Base-by-base conservation (phyloP, 495 filamentous ascomycete genomes). In the Hypoxylon lenormandii region DNA sequence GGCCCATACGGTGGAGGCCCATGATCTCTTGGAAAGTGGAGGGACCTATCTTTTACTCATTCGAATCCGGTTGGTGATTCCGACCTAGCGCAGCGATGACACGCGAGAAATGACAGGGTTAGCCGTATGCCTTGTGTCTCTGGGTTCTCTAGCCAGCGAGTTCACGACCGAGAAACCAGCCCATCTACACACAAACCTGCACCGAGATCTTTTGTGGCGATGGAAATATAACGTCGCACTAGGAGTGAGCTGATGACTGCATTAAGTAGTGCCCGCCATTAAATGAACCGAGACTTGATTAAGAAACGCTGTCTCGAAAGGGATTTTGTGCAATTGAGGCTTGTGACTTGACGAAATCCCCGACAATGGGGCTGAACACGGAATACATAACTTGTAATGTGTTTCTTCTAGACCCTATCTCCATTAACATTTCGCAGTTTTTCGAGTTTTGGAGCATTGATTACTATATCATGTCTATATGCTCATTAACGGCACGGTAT, bases 21-120 rank as follows among this genome's bases (percentile, higher is more conserved):
- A 28, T 58, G 61, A 70, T 66, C 67, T 71, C 57, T 51, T 66
- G 62, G 68, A 48, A 66, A 61, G 62, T 63, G 68, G 62, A 62
- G 43, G 57, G 46, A 45, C 45, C 33, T 30, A 57, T 42, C 49
- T 60, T 60, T 16, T 40, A 7, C 19, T 15, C 46, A 21, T 54
- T 60, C 60, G 16, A 69, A 69, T 69, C 66, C 54, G 66, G 60
- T 64, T 70, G 50, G 60, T 42, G 45, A 63, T 66, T 59, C 58
- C 58, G 62, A 40, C 12, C 52, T 66, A 71, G 51, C 57, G 50
- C 40, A 57, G 55, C 61, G 48, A 70, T 61, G 60, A 40, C 66
- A 70, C 66, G 60, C 60, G 60, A 60, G 33, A 58, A 70, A 10
- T 40, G 56, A 61, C 67, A 61, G 40, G 67, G 60, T 52, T 48